Base-by-base conservation (phyloP, 2,329 filamentous ascomycete genomes). In the Aspergillus tanneri region DNA sequence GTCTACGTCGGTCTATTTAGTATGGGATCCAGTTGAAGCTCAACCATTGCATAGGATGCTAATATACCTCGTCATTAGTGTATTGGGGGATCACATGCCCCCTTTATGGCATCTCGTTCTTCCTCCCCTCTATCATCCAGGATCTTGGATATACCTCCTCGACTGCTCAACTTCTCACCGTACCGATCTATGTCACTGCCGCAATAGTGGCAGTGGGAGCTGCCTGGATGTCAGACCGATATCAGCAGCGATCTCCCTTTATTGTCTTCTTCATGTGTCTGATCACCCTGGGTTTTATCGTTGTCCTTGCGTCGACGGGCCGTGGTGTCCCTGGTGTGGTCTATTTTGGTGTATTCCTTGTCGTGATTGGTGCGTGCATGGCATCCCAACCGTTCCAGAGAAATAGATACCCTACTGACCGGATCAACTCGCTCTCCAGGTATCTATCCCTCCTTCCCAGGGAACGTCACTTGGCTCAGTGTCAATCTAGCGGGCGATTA, bases 401-500 rank as follows among this genome's bases (percentile, higher is more conserved):
- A n/a, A n/a, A n/a, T n/a, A n/a, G n/a, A n/a, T n/a, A n/a, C n/a
- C n/a, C n/a, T n/a, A n/a, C n/a, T n/a, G n/a, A n/a, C n/a, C n/a
- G n/a, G n/a, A n/a, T n/a, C n/a, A n/a, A n/a, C n/a, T n/a, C n/a
- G n/a, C n/a, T n/a, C n/a, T n/a, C n/a, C n/a, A 70, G 68, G 67
- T 5, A 71, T 77, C 43, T 77, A 77, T 48, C 71, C 73, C 3
- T 68, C 70, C 7, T 73, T 76, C 44, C 72, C 75, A 0, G 66
- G 68, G 52, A 69, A 73, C 44, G 59, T 73, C 30, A 83, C 80
- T 55, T 85, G 82, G 66, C 78, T 85, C 27, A 74, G 77, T 2
- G 80, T 78, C 49, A 83, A 84, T 46, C 76, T 83, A 1, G 74
- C 74, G 1, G 82, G 83, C 0, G 76, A 82, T 9, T 71, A 72